phyloP scores from a whole-genome alignment of 208 protist species.

The Wallacemonas sp. region DNA sequence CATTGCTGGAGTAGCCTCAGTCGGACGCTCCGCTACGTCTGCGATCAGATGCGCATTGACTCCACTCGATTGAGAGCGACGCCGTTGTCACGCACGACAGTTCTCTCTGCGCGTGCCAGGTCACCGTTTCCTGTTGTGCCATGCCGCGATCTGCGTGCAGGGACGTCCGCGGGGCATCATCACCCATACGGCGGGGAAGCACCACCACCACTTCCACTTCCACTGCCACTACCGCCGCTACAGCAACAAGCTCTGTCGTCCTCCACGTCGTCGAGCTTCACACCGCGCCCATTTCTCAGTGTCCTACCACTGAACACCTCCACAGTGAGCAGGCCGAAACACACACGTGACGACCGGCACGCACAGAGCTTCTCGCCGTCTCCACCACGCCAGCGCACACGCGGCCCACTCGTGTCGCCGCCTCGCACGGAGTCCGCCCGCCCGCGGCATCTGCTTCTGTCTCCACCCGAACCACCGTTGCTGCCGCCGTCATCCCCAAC shows the following conservation, averaged over 20 bases:
- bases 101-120: too few relatives aligned
- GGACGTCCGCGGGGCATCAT: too few relatives aligned
- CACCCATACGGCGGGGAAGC: too few relatives aligned
- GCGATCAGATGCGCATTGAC: neutral
- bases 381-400: neutral
- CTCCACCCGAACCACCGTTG: slow-evolving; percentile 8
- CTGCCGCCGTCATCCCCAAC: neutral
- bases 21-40: neutral
- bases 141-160: too few relatives aligned
- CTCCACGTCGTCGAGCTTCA: too few relatives aligned
- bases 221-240: too few relatives aligned
- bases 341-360: neutral
- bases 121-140: too few relatives aligned
- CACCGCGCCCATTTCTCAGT: neutral
- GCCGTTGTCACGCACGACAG: neutral
- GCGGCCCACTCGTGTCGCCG: neutral
- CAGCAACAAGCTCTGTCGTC: too few relatives aligned
- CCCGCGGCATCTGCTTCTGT: neutral
- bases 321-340: neutral
- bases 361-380: neutral
- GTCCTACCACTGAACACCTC: neutral
- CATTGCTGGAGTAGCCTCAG: slow-evolving; percentile 8
- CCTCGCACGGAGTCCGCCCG: neutral
- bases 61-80: neutral
- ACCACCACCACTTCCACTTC: too few relatives aligned